These are phyloP conservation scores for Cyclotella sp. DNA, from an alignment of 108 stramenopile genomes.

Conservation along the genomic window DNA sequence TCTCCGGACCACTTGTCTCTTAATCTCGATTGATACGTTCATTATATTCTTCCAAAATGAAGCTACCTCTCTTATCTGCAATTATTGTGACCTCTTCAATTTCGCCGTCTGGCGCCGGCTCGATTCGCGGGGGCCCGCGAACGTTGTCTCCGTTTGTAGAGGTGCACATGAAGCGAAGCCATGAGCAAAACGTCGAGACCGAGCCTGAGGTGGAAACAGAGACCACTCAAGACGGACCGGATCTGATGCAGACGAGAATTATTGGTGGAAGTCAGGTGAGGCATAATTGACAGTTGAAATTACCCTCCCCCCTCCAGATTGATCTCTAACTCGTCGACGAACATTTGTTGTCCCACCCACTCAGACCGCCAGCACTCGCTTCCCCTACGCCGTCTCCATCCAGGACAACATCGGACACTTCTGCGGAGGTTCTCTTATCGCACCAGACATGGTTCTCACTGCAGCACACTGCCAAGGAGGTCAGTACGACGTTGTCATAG, in stretches of 20 bases:
- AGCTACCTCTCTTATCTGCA: background rate
- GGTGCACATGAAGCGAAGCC: background rate
- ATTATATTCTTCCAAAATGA: slow-evolving; percentile 6
- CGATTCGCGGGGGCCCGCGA: background rate
- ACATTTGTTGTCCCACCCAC: too few relatives aligned
- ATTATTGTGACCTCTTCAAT: background rate
- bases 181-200: too few relatives aligned
- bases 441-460: slow-evolving; percentile 34
- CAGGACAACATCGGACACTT: slow-evolving; percentile 38
- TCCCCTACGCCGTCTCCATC: slow-evolving; percentile 27
- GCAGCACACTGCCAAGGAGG: slow-evolving; percentile 56
- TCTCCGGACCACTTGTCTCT: background rate
- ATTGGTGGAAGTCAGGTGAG: slow-evolving; percentile 18
- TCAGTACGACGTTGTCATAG: slow-evolving; percentile 25
- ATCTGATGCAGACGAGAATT: slow-evolving; percentile 1
- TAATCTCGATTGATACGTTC: background rate
- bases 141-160: background rate
- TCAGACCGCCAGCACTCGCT: slow-evolving; percentile 3
- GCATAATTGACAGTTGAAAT: background rate
- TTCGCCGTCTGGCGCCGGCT: background rate
- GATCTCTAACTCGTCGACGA: background rate
- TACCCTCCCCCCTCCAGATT: background rate
- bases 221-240: background rate
- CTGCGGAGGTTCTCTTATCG: slow-evolving; percentile 47
- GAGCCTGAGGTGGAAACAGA: too few relatives aligned